Percentiles rank a stretch among this genome's conserved stretches.
Evolutionary conservation across 192 early-diverging fungal genomes (phyloP).

Genomic region (Piromyces finnis): DNA sequence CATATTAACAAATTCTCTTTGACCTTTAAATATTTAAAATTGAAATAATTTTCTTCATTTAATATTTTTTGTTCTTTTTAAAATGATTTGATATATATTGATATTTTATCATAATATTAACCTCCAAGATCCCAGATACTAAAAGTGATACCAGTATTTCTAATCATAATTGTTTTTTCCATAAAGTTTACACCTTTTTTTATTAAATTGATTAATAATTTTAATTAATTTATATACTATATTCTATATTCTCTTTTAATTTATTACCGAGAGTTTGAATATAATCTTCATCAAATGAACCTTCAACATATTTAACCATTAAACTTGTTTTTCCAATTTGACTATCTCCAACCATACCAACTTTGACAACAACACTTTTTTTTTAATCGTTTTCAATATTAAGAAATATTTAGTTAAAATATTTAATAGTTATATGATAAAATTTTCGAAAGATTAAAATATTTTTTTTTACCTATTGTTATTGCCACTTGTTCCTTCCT

Average conservation of each 20-base stretch:
- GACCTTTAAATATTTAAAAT: conserved; percentile 21
- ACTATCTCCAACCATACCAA: conserved; percentile 88
- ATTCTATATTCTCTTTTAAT: too few relatives aligned
- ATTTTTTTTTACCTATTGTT: neutral
- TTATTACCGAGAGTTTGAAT: conserved; percentile 88
- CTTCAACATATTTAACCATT: conserved; percentile 97
- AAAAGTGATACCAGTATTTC: conserved; percentile 84
- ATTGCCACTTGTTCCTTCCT: neutral
- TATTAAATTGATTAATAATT: too few relatives aligned
- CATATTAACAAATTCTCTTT: conserved; percentile 95
- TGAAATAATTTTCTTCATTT: too few relatives aligned
- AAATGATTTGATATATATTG: too few relatives aligned
- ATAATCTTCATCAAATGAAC: conserved; percentile 84
- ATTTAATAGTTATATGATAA: too few relatives aligned
- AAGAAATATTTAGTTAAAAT: too few relatives aligned
- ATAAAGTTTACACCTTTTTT: conserved; percentile 77
- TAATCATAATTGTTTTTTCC: conserved; percentile 85
- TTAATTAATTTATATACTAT: too few relatives aligned
- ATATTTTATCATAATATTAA: too few relatives aligned
- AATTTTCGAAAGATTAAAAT: too few relatives aligned
- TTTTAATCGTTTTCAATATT: too few relatives aligned
- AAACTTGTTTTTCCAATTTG: conserved; percentile 92
- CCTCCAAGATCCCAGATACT: conserved; percentile 96
- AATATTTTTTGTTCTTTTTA: too few relatives aligned
- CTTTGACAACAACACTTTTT: conserved; percentile 67